Evolutionary conservation across 2,329 filamentous ascomycete genomes (phyloP).

Genomic region (Paracoccidioides lutzii): DNA sequence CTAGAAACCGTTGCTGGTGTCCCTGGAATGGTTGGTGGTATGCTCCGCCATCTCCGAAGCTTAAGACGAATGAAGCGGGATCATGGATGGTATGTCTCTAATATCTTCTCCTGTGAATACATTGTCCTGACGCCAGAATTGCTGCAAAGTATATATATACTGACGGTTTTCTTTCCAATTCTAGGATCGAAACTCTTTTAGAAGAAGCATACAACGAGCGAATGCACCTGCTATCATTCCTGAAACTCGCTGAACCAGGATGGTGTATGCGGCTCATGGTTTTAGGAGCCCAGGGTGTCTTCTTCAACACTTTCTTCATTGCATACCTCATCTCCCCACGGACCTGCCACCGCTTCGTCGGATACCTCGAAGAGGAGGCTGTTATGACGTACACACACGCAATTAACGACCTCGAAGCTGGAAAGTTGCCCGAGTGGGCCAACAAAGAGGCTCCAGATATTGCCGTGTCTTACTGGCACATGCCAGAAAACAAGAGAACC

Average conservation of each 20-base stretch:
- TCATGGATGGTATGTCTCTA: conserved; percentile 58
- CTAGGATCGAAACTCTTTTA: conserved; percentile 75
- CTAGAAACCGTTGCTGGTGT: conserved; percentile 90
- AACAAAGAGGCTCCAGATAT: conserved; percentile 73
- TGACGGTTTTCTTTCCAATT: conserved; percentile 2
- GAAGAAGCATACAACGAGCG: conserved; percentile 87
- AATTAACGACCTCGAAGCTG: conserved; percentile 72
- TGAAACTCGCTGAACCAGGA: conserved; percentile 78
- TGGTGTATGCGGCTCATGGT: conserved; percentile 89
- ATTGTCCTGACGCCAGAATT: background rate
- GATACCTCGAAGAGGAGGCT: conserved; percentile 93
- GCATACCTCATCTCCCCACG: conserved; percentile 75
- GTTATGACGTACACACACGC: conserved; percentile 89
- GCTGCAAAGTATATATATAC: background rate
- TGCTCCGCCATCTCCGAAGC: conserved; percentile 74
- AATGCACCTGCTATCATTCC: conserved; percentile 85
- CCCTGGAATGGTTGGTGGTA: conserved; percentile 91
- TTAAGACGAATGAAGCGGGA: conserved; percentile 21
- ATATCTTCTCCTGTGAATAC: background rate
- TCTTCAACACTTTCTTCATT: conserved; percentile 89
- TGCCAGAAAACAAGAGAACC: conserved; percentile 67
- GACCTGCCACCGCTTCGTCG: conserved; percentile 88
- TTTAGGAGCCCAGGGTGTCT: conserved; percentile 83
- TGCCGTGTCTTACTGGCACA: conserved; percentile 83
- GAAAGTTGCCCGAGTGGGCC: conserved; percentile 71